Evolutionary conservation across 2,329 filamentous ascomycete species (phyloP).

Genomic region (Fusarium agapanthi): DNA sequence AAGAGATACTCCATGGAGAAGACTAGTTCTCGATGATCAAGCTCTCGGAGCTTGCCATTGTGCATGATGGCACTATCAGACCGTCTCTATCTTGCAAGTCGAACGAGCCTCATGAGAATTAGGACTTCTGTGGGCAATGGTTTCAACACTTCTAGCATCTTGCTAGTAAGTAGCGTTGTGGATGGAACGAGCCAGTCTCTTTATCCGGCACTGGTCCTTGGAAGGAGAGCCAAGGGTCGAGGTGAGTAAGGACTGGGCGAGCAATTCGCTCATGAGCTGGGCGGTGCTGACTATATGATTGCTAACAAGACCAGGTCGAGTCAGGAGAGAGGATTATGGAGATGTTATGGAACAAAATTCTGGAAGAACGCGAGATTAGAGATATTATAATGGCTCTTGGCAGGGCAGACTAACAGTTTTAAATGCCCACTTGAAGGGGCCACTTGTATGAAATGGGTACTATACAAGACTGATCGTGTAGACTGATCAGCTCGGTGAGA

Average conservation of each 20-base stretch:
- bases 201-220: background rate
- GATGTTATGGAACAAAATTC: background rate
- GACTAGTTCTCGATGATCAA: background rate
- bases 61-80: background rate
- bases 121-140: background rate
- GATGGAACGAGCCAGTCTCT: background rate
- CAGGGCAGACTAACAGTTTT: background rate
- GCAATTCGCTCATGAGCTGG: background rate
- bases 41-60: background rate
- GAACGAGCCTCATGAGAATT: background rate
- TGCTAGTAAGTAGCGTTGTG: background rate
- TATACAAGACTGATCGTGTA: background rate
- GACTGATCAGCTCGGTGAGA: background rate
- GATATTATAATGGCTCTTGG: background rate
- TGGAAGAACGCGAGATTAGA: background rate
- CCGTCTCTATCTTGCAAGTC: background rate
- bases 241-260: too few relatives aligned
- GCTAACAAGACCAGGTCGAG: background rate
- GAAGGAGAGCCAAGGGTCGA: conserved; percentile 7
- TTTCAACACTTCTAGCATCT: background rate
- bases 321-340: background rate
- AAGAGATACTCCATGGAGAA: background rate
- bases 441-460: background rate
- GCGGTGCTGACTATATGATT: background rate
- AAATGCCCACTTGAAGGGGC: background rate